phyloP scores from a whole-genome alignment of 2,329 filamentous ascomycete species.

The Lasiodiplodia gonubiensis region DNA sequence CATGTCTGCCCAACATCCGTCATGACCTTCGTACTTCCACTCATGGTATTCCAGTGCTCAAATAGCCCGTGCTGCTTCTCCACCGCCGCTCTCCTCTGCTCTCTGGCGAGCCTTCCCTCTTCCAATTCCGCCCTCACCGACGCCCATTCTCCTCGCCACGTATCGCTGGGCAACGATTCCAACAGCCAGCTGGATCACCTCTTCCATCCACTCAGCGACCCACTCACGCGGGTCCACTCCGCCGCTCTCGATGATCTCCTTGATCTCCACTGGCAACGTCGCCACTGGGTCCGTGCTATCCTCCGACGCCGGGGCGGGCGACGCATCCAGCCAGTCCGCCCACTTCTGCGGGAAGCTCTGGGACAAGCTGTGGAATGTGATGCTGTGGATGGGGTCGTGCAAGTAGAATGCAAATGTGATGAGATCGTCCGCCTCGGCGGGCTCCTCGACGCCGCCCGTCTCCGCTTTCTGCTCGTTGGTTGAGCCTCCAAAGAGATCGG shows the following conservation, averaged over 20 bases:
- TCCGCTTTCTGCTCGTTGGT: slow-evolving; percentile 63
- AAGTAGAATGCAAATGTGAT: slow-evolving; percentile 79
- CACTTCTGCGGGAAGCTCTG: slow-evolving; percentile 84
- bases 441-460: slow-evolving; percentile 56
- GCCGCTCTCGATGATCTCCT: slow-evolving; percentile 75
- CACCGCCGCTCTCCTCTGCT: slow-evolving; percentile 63
- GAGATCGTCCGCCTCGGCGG: slow-evolving; percentile 67
- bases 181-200: slow-evolving; percentile 75
- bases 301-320: slow-evolving; percentile 56
- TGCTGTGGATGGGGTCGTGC: slow-evolving; percentile 87
- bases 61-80: slow-evolving; percentile 64
- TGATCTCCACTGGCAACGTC: slow-evolving; percentile 79
- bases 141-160: slow-evolving; percentile 92
- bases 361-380: slow-evolving; percentile 82
- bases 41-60: background rate
- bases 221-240: slow-evolving; percentile 93
- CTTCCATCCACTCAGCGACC: slow-evolving; percentile 97
- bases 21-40: background rate
- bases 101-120: slow-evolving; percentile 63
- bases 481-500: slow-evolving; percentile 69
- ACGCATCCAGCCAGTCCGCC: slow-evolving; percentile 86
- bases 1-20: background rate
- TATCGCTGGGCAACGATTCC: slow-evolving; percentile 93
- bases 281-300: slow-evolving; percentile 34
- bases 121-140: slow-evolving; percentile 76